Conservation (phyloP, 73 alveolate species). For the Paramecium biaurelia region DNA sequence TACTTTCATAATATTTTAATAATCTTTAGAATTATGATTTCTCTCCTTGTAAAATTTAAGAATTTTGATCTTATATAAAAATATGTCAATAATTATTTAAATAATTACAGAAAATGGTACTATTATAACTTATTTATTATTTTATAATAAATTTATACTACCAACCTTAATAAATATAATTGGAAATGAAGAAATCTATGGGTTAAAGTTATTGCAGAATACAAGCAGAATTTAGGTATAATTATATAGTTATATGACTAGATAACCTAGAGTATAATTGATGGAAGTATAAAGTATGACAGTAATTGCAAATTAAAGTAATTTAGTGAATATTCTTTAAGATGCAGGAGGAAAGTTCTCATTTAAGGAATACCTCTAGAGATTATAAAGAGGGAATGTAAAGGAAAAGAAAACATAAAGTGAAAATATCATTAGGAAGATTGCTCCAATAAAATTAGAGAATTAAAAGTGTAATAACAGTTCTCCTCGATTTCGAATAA, state of each 20-base stretch:
- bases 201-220: not conserved
- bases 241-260: not conserved
- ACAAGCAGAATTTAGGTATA: not conserved
- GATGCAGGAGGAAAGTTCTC: not conserved
- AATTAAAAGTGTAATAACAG: not conserved
- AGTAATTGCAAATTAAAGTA: not conserved
- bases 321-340: not conserved
- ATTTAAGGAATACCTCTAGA: not conserved
- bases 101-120: not conserved
- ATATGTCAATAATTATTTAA: not conserved
- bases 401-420: not conserved
- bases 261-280: not conserved
- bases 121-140: not conserved
- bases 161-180: not conserved
- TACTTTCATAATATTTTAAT: not conserved
- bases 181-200: not conserved
- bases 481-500: not conserved
- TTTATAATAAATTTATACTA: not conserved
- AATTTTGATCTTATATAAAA: not conserved
- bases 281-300: not conserved
- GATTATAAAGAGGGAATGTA: too few relatives aligned
- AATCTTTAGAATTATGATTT: not conserved
- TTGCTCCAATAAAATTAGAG: not conserved
- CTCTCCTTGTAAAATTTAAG: not conserved
- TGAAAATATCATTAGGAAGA: not conserved